Evolutionary conservation across 23 red algal species (phyloP), one percentile per base, ranked within the genome.

Genomic region (Cyanidium caldarium): DNA sequence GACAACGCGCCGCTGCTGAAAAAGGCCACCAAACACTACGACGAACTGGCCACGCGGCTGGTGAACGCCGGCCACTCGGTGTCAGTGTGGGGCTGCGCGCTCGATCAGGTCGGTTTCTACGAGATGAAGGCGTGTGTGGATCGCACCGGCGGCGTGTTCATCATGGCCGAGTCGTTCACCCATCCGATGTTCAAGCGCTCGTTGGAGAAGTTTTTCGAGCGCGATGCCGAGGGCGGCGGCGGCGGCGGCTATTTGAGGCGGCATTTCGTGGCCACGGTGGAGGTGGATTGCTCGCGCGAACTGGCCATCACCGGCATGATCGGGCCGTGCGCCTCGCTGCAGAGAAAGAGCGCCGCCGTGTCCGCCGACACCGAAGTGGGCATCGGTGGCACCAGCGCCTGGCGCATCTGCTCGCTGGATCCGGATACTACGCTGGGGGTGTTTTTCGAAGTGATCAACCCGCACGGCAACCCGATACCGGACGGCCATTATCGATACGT

Each of bases 91-190:
- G 79, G 73, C 28, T 96, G 91, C 66, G 75, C 83, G 2, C 76
- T 96, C 29, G 91, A 96, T 74, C 91, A 96, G 70, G 91, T 96
- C 31, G 91, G 91, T 15, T 82, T 72, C 30, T 96, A 88, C 67
- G 91, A 96, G 65, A 96, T 96, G 91, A 96, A 86, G 71, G 65
- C 65, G n/a, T 96, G 91, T 45, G 91, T 96, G 35, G 91, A 96
- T 82, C 80, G 91, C 34, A 96, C 91, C 17, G 91, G 79, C n/a
- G 84, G 91, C 28, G 72, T 88, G 20, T 96, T 95, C 70, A 72
- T 95, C 26, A 43, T 78, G 57, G 80, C 78, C 28, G 90, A 95
- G 57, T 80, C 78, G n/a, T 95, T 95, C 66, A 69, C 79, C 23
- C 90, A 95, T 66, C 82, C 78, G 14, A 95, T 95, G 90, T 95